phyloP scores from a whole-genome alignment of 129 eudicot genomes.

The Escallonia rubra region DNA sequence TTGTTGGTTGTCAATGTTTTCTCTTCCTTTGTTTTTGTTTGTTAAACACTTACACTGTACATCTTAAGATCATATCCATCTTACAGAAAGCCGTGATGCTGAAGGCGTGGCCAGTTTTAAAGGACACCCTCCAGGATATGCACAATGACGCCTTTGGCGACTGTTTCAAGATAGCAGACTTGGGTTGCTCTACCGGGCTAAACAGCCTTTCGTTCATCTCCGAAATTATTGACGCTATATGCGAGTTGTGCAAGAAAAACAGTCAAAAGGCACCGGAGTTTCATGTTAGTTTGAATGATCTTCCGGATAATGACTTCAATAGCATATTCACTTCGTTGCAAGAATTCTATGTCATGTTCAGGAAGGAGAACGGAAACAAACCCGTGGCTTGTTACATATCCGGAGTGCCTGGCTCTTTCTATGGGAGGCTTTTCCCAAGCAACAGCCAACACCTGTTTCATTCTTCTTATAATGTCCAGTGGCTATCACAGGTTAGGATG shows the following conservation, averaged over 20 bases:
- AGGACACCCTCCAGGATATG: not conserved
- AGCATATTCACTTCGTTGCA: slow-evolving; percentile 13
- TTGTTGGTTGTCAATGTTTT: no score
- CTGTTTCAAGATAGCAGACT: not conserved
- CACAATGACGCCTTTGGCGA: not conserved
- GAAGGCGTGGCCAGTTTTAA: no score
- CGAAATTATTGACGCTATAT: not conserved
- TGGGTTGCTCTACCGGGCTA: not conserved
- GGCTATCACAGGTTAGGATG: slow-evolving; percentile 14
- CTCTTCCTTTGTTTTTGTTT: no score
- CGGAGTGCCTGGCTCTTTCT: slow-evolving; percentile 18
- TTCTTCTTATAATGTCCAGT: slow-evolving; percentile 22
- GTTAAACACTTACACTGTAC: no score
- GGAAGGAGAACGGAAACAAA: not conserved
- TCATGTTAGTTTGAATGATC: slow-evolving; percentile 16
- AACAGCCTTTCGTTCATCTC: not conserved
- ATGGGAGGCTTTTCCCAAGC: slow-evolving; percentile 16
- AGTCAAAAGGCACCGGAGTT: not conserved
- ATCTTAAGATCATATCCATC: no score
- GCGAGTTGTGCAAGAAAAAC: not conserved
- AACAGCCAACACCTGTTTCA: slow-evolving; percentile 15
- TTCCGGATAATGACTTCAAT: slow-evolving; percentile 27
- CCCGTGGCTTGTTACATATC: slow-evolving; percentile 12
- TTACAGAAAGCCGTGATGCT: no score
- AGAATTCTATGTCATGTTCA: not conserved